These are phyloP conservation scores for Selaginella tamariscina DNA, from an alignment of 75 land plant species.

Conservation along the genomic window DNA sequence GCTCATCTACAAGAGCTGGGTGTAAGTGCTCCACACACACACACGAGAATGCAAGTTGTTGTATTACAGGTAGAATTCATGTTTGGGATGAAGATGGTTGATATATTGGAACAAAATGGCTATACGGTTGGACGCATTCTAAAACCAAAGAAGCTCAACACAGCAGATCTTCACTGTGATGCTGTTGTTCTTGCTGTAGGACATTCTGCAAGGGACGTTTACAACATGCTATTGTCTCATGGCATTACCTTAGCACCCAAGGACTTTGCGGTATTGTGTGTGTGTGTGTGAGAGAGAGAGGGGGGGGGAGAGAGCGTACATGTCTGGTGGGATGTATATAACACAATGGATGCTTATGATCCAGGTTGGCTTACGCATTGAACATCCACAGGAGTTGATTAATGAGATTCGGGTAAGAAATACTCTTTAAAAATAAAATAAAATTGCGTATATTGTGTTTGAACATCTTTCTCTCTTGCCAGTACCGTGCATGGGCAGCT, in stretches of 20 bases:
- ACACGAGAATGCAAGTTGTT: too few species aligned
- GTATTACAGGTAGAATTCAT: constrained; percentile 53
- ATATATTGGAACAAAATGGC: constrained; percentile 41
- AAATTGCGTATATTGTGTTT: too few species aligned
- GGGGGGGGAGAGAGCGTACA: neutral
- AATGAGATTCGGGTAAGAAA: constrained; percentile 69
- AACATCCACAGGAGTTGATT: constrained; percentile 92
- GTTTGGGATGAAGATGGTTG: constrained; percentile 81
- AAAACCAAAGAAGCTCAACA: constrained; percentile 10
- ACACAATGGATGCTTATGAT: neutral
- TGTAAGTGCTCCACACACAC: constrained; percentile 43
- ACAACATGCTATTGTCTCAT: constrained; percentile 60
- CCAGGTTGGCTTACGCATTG: constrained; percentile 89
- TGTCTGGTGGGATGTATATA: neutral
- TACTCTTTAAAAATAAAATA: neutral
- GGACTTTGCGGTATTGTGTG: constrained; percentile 77
- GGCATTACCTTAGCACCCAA: constrained; percentile 60
- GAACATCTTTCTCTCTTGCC: too few species aligned
- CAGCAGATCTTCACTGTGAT: constrained; percentile 39
- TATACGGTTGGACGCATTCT: constrained; percentile 46
- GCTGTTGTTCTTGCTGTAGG: constrained; percentile 88
- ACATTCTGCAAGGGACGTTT: constrained; percentile 95
- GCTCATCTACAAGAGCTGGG: constrained; percentile 57
- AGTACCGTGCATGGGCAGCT: constrained; percentile 73
- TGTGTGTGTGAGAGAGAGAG: too few species aligned